Evolutionary conservation across 2,329 filamentous ascomycete species (phyloP).

Genomic region (Talaromyces verruculosus): DNA sequence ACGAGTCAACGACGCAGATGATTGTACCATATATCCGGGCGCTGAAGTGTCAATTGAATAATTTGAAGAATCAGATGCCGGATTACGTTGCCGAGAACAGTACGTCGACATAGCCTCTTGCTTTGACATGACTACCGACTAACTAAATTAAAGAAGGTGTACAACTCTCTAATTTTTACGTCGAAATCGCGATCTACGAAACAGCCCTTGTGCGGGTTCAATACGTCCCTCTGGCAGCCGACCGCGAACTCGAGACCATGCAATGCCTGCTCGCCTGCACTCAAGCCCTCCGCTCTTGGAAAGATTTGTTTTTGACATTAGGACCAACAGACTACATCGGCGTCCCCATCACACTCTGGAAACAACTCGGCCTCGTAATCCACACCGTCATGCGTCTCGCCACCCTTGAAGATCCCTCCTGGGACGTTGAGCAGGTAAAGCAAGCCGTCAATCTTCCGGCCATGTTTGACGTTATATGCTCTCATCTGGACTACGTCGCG

Average conservation of each 20-base stretch:
- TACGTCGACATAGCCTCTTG: not conserved
- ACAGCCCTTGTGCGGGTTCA: constrained; percentile 10
- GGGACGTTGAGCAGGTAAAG: constrained; percentile 9
- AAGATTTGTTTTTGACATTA: constrained; percentile 6
- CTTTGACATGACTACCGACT: not conserved
- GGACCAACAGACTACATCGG: constrained; percentile 11
- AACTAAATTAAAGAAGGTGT: constrained; percentile 1
- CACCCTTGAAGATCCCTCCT: constrained; percentile 12
- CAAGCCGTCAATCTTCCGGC: constrained; percentile 7
- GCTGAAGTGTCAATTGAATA: constrained; percentile 8
- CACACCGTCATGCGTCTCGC: constrained; percentile 14
- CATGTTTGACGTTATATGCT: not conserved
- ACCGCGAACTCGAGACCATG: constrained; percentile 5
- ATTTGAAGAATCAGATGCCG: constrained; percentile 11
- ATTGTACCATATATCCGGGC: constrained; percentile 14
- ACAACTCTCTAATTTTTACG: not conserved
- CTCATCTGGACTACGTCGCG: not conserved
- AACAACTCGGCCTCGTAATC: constrained; percentile 16
- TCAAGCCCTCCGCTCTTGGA: not conserved
- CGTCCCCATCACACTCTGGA: constrained; percentile 16
- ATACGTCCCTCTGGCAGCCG: not conserved
- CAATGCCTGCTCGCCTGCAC: constrained; percentile 13
- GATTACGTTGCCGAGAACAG: constrained; percentile 5
- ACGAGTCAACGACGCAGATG: constrained; percentile 10
- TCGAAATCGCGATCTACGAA: constrained; percentile 17